A percentile compares a stretch with the other conserved stretches of the same genome.
These are phyloP conservation scores for Ilyonectria sp. DNA, from an alignment of 2,329 filamentous ascomycete species.

Conservation along the genomic window DNA sequence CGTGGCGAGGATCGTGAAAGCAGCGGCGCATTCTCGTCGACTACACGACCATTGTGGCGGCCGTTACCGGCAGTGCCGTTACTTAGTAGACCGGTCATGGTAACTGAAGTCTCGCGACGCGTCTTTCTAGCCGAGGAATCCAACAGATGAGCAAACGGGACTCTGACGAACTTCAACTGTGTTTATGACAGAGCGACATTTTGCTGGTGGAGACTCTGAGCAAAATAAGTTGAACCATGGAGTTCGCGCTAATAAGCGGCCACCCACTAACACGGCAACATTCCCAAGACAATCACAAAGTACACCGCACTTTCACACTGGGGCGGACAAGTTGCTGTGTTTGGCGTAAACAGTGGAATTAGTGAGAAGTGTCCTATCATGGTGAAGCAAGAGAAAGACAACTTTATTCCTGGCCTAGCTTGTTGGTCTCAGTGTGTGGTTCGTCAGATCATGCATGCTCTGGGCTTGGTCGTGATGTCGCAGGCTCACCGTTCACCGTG, in stretches of 20 bases:
- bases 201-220: not conserved
- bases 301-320: no score
- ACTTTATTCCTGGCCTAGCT: not conserved
- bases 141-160: no score
- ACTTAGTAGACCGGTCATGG: conserved; percentile 3
- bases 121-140: not conserved
- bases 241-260: not conserved
- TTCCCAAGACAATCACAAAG: not conserved
- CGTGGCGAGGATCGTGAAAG: conserved; percentile 16
- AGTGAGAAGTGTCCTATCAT: not conserved
- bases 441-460: not conserved
- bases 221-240: not conserved
- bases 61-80: not conserved
- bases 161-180: not conserved
- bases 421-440: not conserved
- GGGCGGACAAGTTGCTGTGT: not conserved
- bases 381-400: not conserved
- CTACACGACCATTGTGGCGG: not conserved
- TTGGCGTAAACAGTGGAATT: not conserved
- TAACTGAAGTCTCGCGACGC: not conserved
- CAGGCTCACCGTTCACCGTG: not conserved
- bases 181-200: not conserved
- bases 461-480: not conserved
- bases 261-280: not conserved
- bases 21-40: conserved; percentile 42